phyloP scores from a whole-genome alignment of 306 rosid genomes.

The Glycine tomentella region DNA sequence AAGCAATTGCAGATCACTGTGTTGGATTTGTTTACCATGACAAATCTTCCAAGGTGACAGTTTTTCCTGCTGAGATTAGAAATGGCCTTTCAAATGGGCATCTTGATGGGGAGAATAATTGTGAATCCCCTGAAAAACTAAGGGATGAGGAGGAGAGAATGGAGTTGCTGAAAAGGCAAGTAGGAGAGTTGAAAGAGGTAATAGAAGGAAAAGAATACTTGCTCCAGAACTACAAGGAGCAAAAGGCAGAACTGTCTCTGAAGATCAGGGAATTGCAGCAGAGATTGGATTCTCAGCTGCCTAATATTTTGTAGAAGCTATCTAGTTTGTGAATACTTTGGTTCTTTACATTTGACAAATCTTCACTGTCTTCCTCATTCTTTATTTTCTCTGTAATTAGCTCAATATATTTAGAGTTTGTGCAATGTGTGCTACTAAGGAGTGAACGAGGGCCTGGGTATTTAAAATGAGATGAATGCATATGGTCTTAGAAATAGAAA shows the following conservation, averaged over 20 bases:
- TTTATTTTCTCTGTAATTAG: conserved; percentile 59
- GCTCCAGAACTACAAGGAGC: conserved; percentile 91
- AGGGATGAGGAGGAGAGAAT: conserved; percentile 73
- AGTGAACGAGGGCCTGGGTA: conserved; percentile 34
- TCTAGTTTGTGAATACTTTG: conserved; percentile 67
- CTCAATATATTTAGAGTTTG: conserved; percentile 46
- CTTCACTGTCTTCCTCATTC: conserved; percentile 52
- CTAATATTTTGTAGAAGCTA: conserved; percentile 82
- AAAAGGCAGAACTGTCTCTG: conserved; percentile 76
- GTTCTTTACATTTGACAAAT: conserved; percentile 44
- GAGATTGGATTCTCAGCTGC: conserved; percentile 91
- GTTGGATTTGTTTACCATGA: conserved; percentile 63
- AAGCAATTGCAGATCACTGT: conserved; percentile 92
- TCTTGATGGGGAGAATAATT: conserved; percentile 63
- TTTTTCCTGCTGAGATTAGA: conserved; percentile 60
- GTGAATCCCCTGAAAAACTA: conserved; percentile 57
- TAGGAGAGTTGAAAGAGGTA: conserved; percentile 89
- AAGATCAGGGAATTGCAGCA: conserved; percentile 88
- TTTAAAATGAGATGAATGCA: conserved; percentile 40
- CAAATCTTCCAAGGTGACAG: conserved; percentile 54
- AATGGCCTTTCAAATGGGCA: conserved; percentile 72
- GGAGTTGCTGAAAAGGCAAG: conserved; percentile 82
- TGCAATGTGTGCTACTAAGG: conserved; percentile 47
- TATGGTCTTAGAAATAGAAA: conserved; percentile 33
- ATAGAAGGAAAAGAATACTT: conserved; percentile 91